Conservation (phyloP, 805 yeast species). For the Saccharomyces paradoxus region DNA sequence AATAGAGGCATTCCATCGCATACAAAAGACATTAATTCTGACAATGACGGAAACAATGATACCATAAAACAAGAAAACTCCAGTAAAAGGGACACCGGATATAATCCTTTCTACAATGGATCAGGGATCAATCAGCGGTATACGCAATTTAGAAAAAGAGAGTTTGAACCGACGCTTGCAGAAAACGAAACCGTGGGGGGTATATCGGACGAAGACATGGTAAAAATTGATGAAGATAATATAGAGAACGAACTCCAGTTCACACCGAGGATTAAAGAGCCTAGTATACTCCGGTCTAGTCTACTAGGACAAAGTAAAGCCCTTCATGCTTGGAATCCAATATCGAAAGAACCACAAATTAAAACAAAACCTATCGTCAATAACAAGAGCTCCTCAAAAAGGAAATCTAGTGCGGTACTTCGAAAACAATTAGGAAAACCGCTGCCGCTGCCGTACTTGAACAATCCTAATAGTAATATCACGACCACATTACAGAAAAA, state of each 20-base stretch:
- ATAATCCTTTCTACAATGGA: neutral
- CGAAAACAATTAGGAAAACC: conserved; percentile 31
- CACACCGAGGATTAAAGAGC: conserved; percentile 20
- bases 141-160: neutral
- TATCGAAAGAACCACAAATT: neutral
- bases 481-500: neutral
- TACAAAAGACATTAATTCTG: neutral
- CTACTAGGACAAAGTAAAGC: neutral
- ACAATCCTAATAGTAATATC: neutral
- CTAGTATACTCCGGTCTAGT: conserved; percentile 10
- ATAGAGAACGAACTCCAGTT: conserved; percentile 28
- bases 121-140: neutral
- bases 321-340: neutral
- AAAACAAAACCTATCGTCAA: neutral
- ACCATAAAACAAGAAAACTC: neutral
- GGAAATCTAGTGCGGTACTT: conserved; percentile 3
- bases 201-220: neutral
- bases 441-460: conserved; percentile 32
- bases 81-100: neutral
- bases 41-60: neutral
- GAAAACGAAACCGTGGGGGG: neutral
- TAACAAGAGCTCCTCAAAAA: neutral
- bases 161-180: neutral
- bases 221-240: conserved; percentile 8
- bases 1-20: neutral